Percentiles rank a stretch among this genome's conserved stretches.
Conservation (phyloP, 495 filamentous ascomycete species). For the Bacidia gigantensis region DNA sequence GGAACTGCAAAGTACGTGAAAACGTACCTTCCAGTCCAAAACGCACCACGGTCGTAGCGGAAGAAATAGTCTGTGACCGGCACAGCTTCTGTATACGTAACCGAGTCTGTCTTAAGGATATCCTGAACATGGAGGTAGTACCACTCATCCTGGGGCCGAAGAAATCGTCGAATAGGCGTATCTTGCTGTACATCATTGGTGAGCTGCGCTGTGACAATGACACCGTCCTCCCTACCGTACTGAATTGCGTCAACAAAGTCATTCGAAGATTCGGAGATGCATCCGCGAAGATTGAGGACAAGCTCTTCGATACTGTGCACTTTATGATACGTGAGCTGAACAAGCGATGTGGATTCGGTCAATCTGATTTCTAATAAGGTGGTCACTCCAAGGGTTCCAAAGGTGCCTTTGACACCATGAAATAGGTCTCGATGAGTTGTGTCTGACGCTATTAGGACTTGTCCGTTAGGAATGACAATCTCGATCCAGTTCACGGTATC, state of each 20-base stretch:
- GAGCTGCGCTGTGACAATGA: constrained; percentile 34
- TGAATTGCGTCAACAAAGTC: constrained; percentile 44
- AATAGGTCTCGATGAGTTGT: constrained; percentile 33
- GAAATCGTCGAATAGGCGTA: constrained; percentile 25
- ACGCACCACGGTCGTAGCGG: constrained; percentile 48
- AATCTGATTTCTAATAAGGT: constrained; percentile 40
- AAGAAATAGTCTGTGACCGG: constrained; percentile 46
- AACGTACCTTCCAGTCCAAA: constrained; percentile 37
- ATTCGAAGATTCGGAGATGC: constrained; percentile 20
- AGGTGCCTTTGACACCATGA: constrained; percentile 34
- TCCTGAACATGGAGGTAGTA: constrained; percentile 38
- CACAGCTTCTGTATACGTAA: constrained; percentile 30
- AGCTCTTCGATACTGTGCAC: constrained; percentile 26
- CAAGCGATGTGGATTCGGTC: constrained; percentile 29
- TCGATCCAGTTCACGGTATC: constrained; percentile 35
- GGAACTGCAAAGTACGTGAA: constrained; percentile 42
- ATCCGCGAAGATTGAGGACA: constrained; percentile 22
- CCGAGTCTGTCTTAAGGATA: constrained; percentile 1
- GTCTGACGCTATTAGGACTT: constrained; percentile 29
- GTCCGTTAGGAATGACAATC: constrained; percentile 39
- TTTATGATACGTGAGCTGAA: constrained; percentile 35
- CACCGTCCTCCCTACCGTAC: constrained; percentile 27
- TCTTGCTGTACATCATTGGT: constrained; percentile 17
- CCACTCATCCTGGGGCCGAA: constrained; percentile 38
- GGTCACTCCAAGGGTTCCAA: constrained; percentile 39